Percentiles rank a stretch among this genome's conserved stretches.
Evolutionary conservation across 1,139 yeast genomes (phyloP).

Genomic region (Zygoascus meyerae): DNA sequence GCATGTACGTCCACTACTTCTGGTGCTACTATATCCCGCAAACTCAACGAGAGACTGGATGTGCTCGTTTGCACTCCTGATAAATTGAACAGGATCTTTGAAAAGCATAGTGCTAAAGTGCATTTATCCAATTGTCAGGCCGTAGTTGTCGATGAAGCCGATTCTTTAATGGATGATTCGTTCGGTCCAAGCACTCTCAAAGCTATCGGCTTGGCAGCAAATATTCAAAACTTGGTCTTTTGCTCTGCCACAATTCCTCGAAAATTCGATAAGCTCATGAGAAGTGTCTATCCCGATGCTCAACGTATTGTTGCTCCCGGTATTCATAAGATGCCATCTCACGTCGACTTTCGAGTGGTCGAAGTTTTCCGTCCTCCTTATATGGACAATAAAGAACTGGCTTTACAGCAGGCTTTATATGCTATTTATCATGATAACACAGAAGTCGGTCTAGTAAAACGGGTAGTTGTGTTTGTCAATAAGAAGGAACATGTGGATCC

Average conservation of each 20-base stretch:
- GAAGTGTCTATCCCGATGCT: conserved; percentile 57
- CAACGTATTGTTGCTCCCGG: conserved; percentile 73
- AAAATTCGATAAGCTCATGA: conserved; percentile 60
- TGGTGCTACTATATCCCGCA: conserved; percentile 8
- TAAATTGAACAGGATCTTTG: conserved; percentile 23
- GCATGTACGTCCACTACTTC: conserved; percentile 3
- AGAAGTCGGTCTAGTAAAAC: conserved; percentile 67
- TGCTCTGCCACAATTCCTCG: conserved; percentile 90
- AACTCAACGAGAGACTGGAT: conserved; percentile 44
- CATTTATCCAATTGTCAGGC: conserved; percentile 38
- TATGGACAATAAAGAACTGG: conserved; percentile 75
- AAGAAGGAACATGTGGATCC: conserved; percentile 58
- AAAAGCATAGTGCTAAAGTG: conserved; percentile 19
- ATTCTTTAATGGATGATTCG: conserved; percentile 80
- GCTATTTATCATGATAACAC: conserved; percentile 82
- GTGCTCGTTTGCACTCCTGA: conserved; percentile 78
- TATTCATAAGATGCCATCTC: conserved; percentile 74
- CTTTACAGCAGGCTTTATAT: conserved; percentile 80
- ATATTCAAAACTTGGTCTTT: conserved; percentile 59
- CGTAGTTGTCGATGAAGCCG: conserved; percentile 91
- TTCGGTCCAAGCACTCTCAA: conserved; percentile 65
- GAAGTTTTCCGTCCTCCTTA: conserved; percentile 73
- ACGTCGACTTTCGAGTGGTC: conserved; percentile 64
- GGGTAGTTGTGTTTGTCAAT: conserved; percentile 85
- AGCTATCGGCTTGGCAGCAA: conserved; percentile 48